Evolutionary conservation across 2,329 filamentous ascomycete genomes (phyloP).

Genomic region (Calonectria hawksworthii): DNA sequence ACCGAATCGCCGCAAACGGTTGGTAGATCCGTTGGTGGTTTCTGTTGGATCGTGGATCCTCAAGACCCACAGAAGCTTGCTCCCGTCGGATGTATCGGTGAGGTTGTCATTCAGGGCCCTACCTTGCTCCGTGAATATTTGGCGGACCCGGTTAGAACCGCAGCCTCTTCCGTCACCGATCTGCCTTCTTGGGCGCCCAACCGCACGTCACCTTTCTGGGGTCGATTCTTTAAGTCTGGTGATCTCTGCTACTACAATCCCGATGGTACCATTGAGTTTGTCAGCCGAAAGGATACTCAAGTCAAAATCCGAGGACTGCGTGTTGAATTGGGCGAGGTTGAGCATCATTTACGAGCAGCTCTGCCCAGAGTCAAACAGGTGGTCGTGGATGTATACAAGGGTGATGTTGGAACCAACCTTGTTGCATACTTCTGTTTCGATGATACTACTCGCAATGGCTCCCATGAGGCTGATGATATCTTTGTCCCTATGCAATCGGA

Average conservation of each 20-base stretch:
- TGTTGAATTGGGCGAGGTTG: constrained; percentile 56
- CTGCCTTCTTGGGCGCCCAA: constrained; percentile 35
- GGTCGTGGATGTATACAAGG: constrained; percentile 10
- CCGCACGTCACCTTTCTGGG: constrained; percentile 26
- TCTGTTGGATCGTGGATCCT: constrained; percentile 44
- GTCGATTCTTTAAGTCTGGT: constrained; percentile 39
- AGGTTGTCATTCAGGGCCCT: constrained; percentile 46
- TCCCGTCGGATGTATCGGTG: constrained; percentile 41
- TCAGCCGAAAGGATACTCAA: constrained; percentile 67
- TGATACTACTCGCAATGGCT: background rate
- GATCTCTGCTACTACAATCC: constrained; percentile 44
- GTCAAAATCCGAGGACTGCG: constrained; percentile 69
- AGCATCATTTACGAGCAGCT: constrained; percentile 22
- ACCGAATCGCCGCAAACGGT: constrained; percentile 5
- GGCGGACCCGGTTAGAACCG: constrained; percentile 37
- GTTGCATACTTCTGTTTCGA: background rate
- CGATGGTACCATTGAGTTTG: constrained; percentile 54
- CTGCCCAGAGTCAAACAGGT: background rate
- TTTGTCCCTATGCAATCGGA: background rate
- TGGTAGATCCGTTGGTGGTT: background rate
- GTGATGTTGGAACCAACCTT: background rate
- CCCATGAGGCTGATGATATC: background rate
- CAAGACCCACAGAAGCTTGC: constrained; percentile 37
- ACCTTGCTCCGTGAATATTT: constrained; percentile 44
- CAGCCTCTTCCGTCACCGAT: constrained; percentile 46